Base-by-base conservation (phyloP, 2,329 filamentous ascomycete species). In the Fusarium bactridioides region DNA sequence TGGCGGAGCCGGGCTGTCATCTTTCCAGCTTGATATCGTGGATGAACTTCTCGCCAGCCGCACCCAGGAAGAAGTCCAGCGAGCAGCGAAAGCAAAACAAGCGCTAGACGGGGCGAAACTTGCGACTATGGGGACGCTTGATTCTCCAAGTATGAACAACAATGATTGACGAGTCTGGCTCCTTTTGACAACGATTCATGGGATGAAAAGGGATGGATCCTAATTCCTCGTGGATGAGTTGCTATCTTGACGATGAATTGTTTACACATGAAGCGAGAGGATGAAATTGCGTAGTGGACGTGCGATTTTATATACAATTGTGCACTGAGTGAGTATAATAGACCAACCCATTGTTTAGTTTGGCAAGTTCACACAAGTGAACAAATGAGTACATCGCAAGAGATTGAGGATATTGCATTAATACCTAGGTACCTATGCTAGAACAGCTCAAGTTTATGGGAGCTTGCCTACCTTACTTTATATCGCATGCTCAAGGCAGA, bases 31-130 rank as follows among this genome's bases (percentile, higher is more conserved):
- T 25, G 61, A 37, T 5, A 64, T 71, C 11, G 18, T 78, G 9
- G 74, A 78, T n/a, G 44, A 47, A 33, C 43, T 78, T 15, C 45
- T 78, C 12, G 63, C 54, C 15, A 35, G 55, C 25, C 72, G 70
- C 21, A 69, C 47, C 10, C 62, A 58, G 15, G 57, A 73, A 29
- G 64, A 70, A 23, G 64, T 41, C 18, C 54, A 69, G 43, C 58
- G 62, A n/a, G 70, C 64, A 18, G 40, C 25, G 18, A 62, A 37
- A 43, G 29, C 63, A 21, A 64, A 54, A 10, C 23, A 57, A 38
- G 54, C 53, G 8, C 35, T 77, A 43, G 53, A 60, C 10, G 45
- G 25, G 37, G 41, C 63, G n/a, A 66, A 43, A 15, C 44, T n/a
- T 35, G 57, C 70, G 35, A 57, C 51, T 5, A 41, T 60, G 12